Percentiles rank a stretch among this genome's conserved stretches.
These are phyloP conservation scores for Kwoniella newhampshirensis DNA, from an alignment of 768 basidiomycete genomes.

Conservation along the genomic window DNA sequence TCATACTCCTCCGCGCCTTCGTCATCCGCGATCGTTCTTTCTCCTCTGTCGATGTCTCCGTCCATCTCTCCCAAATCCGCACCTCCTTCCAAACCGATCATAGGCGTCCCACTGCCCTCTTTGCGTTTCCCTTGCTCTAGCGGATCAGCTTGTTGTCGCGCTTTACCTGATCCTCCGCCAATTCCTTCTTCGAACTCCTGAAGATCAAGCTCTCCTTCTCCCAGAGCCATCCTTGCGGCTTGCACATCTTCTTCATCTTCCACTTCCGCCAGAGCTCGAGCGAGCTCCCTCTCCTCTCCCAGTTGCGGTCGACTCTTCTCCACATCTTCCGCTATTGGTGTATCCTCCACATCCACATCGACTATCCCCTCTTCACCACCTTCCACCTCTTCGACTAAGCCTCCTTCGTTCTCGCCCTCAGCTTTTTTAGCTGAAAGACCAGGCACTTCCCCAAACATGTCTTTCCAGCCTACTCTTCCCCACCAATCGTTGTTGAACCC, in stretches of 20 bases:
- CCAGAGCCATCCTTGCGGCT: conserved; percentile 76
- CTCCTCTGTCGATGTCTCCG: conserved; percentile 54
- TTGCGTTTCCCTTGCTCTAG: too few species aligned
- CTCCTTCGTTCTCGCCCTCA: conserved; percentile 56
- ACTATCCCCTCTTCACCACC: conserved; percentile 29
- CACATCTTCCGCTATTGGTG: conserved; percentile 35
- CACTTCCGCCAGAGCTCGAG: conserved; percentile 74
- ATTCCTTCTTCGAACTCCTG: conserved; percentile 56
- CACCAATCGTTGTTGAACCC: conserved; percentile 65
- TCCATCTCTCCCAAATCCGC: conserved; percentile 13
- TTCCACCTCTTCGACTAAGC: conserved; percentile 5
- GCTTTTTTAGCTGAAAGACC: conserved; percentile 47
- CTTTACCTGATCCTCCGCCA: conserved; percentile 27
- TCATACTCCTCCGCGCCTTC: conserved; percentile 53
- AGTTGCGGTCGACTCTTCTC: conserved; percentile 20
- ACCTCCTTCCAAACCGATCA: not conserved
- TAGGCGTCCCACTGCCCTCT: not conserved
- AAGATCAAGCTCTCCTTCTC: conserved; percentile 79
- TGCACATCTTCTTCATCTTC: conserved; percentile 85
- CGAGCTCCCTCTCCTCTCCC: conserved; percentile 48
- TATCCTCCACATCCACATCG: conserved; percentile 37
- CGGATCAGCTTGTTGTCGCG: not conserved
- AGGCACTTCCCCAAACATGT: conserved; percentile 65
- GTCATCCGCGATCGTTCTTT: conserved; percentile 51
- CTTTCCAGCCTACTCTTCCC: conserved; percentile 70